Base-by-base conservation (phyloP, 2,329 filamentous ascomycete species). In the Trichophyton schoenleinii region DNA sequence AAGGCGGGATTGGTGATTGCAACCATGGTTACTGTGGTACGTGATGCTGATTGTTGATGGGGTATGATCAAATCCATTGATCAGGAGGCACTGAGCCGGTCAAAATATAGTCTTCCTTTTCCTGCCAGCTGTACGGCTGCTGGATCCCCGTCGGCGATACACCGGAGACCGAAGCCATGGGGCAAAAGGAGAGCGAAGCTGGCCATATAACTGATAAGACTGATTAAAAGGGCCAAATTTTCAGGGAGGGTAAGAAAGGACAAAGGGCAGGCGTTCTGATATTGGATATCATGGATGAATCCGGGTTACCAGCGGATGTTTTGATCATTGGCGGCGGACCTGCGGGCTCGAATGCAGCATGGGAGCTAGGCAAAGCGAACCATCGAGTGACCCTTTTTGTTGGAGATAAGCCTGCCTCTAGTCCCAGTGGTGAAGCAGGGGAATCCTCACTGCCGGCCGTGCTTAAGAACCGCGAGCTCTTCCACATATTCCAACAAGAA, bases 381-480 rank as follows among this genome's bases (percentile, higher is more conserved):
- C 70, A 73, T 59, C 75, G 70, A 11, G 72, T 71, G 18, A 63
- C 79, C 4, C 68, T 81, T 22, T 79, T 81, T 64, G 44, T 22
- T 11, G 18, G 44, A 9, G 20, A 48, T 9, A 18, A 48, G 18
- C 44, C 18, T 11, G 18, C 25, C 8, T 3, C 8, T 3, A 22
- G 20, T 48, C 44, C 44, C 1, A 7, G 9, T 11, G n/a, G 20
- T 9, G 44, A 11, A 18, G 18, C 2, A 3, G 18, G 3, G 18
- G 44, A 48, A 20, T 22, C 44, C n/a, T 48, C 44, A 9, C 5
- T 48, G 18, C 20, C 44, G 3, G 44, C 20, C 3, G 5, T 48
- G 20, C 44, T 18, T 9, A 48, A 48, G 44, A 48, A 20, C 44
- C 44, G 44, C 9, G 44, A 48, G 18, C 44, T 48, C 5, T 7